Percentiles rank a stretch among this genome's conserved stretches.
phyloP scores from a whole-genome alignment of 805 yeast genomes.

The Barnettozyma sucrosica region DNA sequence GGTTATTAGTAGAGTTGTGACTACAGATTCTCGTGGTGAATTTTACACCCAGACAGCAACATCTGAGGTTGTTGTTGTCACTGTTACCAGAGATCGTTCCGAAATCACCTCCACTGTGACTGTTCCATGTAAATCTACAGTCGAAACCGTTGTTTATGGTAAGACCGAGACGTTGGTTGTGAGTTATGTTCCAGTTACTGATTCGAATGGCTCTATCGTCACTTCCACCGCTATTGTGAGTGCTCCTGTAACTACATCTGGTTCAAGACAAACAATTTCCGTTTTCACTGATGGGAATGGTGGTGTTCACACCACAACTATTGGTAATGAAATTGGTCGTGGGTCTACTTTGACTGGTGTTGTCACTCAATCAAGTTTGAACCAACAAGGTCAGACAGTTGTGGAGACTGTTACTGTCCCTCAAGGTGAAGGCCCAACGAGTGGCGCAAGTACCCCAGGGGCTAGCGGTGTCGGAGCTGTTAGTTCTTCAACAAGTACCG shows the following conservation, averaged over 20 bases:
- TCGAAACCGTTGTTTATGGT: slow-evolving; percentile 6
- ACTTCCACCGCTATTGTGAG: background rate
- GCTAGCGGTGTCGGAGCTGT: slow-evolving; percentile 2
- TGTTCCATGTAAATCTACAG: no score
- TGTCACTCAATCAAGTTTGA: background rate
- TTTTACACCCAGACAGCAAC: background rate
- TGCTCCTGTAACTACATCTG: background rate
- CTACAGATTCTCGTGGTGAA: no score
- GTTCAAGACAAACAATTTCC: background rate
- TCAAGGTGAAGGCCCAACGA: background rate
- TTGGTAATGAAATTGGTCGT: background rate
- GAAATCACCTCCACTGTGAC: no score
- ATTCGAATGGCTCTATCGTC: background rate
- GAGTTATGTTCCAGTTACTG: slow-evolving; percentile 4
- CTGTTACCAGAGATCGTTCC: no score
- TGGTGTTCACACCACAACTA: background rate
- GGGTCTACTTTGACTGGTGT: background rate
- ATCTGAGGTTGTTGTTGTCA: no score
- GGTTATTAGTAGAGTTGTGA: no score
- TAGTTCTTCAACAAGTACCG: background rate
- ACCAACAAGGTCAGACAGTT: background rate
- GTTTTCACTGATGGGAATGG: background rate
- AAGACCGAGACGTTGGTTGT: slow-evolving; percentile 3
- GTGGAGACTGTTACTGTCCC: background rate
- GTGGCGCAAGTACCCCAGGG: no score